Evolutionary conservation across 305 asterid genomes (phyloP).

Genomic region (Fraxinus baroniana): DNA sequence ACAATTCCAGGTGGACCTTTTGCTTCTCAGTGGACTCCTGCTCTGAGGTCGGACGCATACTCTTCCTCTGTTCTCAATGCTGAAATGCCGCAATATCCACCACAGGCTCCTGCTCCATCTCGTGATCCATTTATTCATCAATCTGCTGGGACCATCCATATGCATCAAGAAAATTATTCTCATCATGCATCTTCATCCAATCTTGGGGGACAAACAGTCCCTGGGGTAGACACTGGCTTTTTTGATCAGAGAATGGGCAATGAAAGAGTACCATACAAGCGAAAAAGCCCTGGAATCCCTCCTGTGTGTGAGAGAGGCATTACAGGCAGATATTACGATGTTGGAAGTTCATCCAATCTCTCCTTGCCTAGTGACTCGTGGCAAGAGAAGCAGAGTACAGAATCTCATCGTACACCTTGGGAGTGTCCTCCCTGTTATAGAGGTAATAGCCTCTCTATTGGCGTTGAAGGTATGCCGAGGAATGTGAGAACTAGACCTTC

Average conservation of each 20-base stretch:
- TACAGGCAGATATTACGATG: slow-evolving; percentile 59
- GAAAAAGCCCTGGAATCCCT: slow-evolving; percentile 63
- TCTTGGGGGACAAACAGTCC: slow-evolving; percentile 41
- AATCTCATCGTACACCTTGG: slow-evolving; percentile 50
- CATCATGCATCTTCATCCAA: slow-evolving; percentile 48
- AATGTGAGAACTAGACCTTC: slow-evolving; percentile 69
- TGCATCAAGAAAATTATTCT: slow-evolving; percentile 41
- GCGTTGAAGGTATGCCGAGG: slow-evolving; percentile 52
- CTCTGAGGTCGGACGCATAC: slow-evolving; percentile 47
- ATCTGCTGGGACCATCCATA: slow-evolving; percentile 41
- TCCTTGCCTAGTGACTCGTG: slow-evolving; percentile 51
- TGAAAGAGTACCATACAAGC: slow-evolving; percentile 58
- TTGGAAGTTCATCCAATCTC: slow-evolving; percentile 65
- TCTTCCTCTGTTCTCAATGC: slow-evolving; percentile 38
- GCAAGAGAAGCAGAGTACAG: slow-evolving; percentile 63
- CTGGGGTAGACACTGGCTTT: slow-evolving; percentile 48
- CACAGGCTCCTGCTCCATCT: slow-evolving; percentile 47
- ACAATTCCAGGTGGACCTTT: slow-evolving; percentile 43
- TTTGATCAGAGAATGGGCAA: slow-evolving; percentile 45
- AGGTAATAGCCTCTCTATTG: slow-evolving; percentile 51
- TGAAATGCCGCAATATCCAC: slow-evolving; percentile 53
- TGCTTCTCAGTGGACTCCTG: slow-evolving; percentile 55
- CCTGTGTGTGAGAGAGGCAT: slow-evolving; percentile 37
- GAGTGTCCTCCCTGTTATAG: slow-evolving; percentile 53
- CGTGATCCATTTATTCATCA: slow-evolving; percentile 49